Conservation (phyloP, 176 grass and related monocot species). For the Carex scoparia region DNA sequence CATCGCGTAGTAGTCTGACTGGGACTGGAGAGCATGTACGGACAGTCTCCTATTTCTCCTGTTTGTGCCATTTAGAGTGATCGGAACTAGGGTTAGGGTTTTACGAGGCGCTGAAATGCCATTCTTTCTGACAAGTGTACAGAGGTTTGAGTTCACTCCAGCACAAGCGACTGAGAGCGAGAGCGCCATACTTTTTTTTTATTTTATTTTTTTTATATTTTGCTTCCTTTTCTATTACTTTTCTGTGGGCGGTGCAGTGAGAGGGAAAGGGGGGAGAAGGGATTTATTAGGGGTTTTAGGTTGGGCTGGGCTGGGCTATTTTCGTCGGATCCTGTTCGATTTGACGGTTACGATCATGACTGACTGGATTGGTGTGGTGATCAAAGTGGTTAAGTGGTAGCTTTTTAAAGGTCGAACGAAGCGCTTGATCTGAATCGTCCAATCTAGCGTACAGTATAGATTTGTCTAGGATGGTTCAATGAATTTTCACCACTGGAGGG, state of each 20-base stretch:
- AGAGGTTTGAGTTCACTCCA: neutral
- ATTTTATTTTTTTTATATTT: neutral
- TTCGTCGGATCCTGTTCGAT: no score
- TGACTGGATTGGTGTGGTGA: no score
- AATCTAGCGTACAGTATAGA: no score
- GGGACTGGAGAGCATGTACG: conserved; percentile 14
- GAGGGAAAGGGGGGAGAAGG: neutral
- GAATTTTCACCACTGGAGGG: no score
- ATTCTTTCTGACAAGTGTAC: neutral
- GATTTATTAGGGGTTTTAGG: neutral
- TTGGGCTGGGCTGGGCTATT: neutral
- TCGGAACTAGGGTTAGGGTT: conserved; percentile 16
- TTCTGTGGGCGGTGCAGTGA: neutral
- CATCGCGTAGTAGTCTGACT: conserved; percentile 16
- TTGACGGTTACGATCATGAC: no score
- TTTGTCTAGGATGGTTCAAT: no score
- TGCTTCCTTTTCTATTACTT: neutral
- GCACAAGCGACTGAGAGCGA: neutral
- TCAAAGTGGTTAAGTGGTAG: no score
- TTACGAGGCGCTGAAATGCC: neutral
- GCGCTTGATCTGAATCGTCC: no score
- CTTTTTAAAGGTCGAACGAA: no score
- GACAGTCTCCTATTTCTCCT: neutral
- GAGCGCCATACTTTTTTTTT: neutral
- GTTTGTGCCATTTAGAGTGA: neutral